Evolutionary conservation across 441 rosid genomes (phyloP), one percentile per base, ranked within the genome.

Genomic region (Erodium texanum): DNA sequence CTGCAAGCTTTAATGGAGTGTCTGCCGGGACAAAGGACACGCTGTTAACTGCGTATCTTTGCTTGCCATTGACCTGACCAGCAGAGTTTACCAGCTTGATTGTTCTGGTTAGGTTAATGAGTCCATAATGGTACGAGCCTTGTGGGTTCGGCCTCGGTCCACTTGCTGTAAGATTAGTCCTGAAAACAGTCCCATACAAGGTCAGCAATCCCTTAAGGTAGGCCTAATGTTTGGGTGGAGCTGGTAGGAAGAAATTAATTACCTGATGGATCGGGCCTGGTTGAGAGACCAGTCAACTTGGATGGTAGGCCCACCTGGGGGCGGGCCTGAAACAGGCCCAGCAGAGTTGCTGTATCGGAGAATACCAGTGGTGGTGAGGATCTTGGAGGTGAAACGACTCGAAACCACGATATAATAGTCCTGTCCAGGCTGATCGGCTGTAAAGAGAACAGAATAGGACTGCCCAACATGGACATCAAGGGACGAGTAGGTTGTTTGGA

Each of bases 221-320:
- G 5, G 5, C n/a, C 23, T 22, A 32, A 7, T 43, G 14, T 4
- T 11, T 2, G 7, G 11, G n/a, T n/a, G n/a, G n/a, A n/a, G n/a
- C n/a, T n/a, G n/a, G n/a, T n/a, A n/a, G n/a, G n/a, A n/a, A n/a
- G n/a, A n/a, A n/a, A n/a, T n/a, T n/a, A n/a, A n/a, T n/a, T 76
- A 89, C 98, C 96, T 88, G 65, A 94, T 84, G 22, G 96, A 82
- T 50, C 96, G 94, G 34, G 98, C 98, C 80, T 94, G 99, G 79
- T 87, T 87, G 69, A 94, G 78, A 19, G 99, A 94, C 96, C 96
- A 92, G 68, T 85, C 96, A n/a, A 92, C 32, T 71, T 87, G 85
- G 67, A 82, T 81, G 64, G 97, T 85, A 10, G 99, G 98, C 54
- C 92, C 97, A 45, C 90, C 84, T 0, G 98, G 99, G 66, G 81